A percentile compares a stretch with the other conserved stretches of the same genome.
Conservation (phyloP, 2,329 filamentous ascomycete genomes). For the Aspergillus chevalieri region DNA sequence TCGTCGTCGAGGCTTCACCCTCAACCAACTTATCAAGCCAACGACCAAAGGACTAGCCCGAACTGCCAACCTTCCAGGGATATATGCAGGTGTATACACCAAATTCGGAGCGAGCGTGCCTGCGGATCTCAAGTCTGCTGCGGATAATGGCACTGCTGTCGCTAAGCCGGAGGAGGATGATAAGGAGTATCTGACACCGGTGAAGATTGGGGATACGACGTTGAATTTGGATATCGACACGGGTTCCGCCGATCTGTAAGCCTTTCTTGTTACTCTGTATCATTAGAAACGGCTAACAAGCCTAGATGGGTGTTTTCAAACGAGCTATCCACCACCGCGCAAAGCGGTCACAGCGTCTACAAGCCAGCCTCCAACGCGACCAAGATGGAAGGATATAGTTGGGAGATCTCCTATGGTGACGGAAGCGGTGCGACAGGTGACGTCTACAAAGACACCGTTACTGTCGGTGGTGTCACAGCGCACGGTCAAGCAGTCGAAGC, state of each 20-base stretch:
- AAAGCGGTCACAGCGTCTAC: slow-evolving; percentile 55
- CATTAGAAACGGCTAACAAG: slow-evolving; percentile 6
- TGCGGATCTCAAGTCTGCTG: slow-evolving; percentile 23
- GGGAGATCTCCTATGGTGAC: slow-evolving; percentile 61
- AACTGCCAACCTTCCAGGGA: slow-evolving; percentile 21
- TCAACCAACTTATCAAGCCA: slow-evolving; percentile 24
- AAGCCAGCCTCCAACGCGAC: slow-evolving; percentile 45
- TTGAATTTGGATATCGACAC: slow-evolving; percentile 68
- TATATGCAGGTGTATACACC: slow-evolving; percentile 22
- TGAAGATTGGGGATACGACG: slow-evolving; percentile 58
- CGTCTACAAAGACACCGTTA: slow-evolving; percentile 61
- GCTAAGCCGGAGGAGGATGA: slow-evolving; percentile 48
- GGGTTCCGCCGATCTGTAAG: slow-evolving; percentile 61
- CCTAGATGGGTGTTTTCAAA: slow-evolving; percentile 61
- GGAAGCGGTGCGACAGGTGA: slow-evolving; percentile 57
- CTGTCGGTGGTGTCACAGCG: slow-evolving; percentile 55
- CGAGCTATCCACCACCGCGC: slow-evolving; percentile 46
- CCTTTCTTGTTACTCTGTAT: slow-evolving; percentile 4
- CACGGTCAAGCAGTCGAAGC: slow-evolving; percentile 60
- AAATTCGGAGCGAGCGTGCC: slow-evolving; percentile 29
- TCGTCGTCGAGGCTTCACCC: slow-evolving; percentile 22
- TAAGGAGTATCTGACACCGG: slow-evolving; percentile 55
- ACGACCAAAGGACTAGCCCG: slow-evolving; percentile 9
- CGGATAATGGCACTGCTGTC: slow-evolving; percentile 26
- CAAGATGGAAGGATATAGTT: slow-evolving; percentile 45